Evolutionary conservation across 345 rosid species (phyloP).

Genomic region (rapeseed (Brassica napus)): Da-Ae NC_063434.1:24373001-24373500

Average conservation of each 20-base stretch:
- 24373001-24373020: slow-evolving; percentile 95
- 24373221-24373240: not conserved
- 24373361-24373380: slow-evolving; percentile 82
- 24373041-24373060: slow-evolving; percentile 26
- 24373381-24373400: slow-evolving; percentile 81
- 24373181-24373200: not conserved
- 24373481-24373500: slow-evolving; percentile 4
- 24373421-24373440: slow-evolving; percentile 99
- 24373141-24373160: slow-evolving; percentile 48
- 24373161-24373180: not conserved
- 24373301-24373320: slow-evolving; percentile 94
- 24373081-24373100: slow-evolving; percentile 46
- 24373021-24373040: slow-evolving; percentile 48
- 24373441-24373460: slow-evolving; percentile 31
- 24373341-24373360: slow-evolving; percentile 87
- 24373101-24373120: slow-evolving; percentile 84
- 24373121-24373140: slow-evolving; percentile 99
- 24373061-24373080: not conserved
- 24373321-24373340: slow-evolving; percentile 88
- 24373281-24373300: not conserved
- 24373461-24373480: slow-evolving; percentile 12
- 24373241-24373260: too few relatives aligned
- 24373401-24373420: slow-evolving; percentile 98
- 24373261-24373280: not conserved
- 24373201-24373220: slow-evolving; percentile 12